phyloP scores from a whole-genome alignment of 257 asterid species.

The Misopates orontium region DNA sequence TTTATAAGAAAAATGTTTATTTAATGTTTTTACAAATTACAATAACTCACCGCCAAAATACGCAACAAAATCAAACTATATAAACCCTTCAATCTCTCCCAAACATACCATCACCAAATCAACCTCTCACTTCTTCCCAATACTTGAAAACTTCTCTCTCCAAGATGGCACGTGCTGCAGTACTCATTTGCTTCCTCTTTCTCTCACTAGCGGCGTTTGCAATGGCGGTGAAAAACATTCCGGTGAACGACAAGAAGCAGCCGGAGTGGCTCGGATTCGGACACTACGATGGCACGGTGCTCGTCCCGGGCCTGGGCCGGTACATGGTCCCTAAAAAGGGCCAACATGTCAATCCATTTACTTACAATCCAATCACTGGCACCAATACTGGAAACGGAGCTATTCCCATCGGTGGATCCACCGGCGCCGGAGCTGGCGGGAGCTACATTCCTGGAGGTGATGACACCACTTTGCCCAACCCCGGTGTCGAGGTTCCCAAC shows the following conservation, averaged over 20 bases:
- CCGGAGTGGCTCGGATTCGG: conserved; percentile 31
- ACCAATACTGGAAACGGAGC: conserved; percentile 44
- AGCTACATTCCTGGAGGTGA: conserved; percentile 65
- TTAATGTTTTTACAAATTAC: too few species aligned
- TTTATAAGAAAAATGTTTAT: too few species aligned
- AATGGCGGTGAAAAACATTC: conserved; percentile 41
- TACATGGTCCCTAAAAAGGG: conserved; percentile 49
- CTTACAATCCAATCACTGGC: conserved; percentile 71
- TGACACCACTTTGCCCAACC: conserved; percentile 58
- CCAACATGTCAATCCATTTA: conserved; percentile 30
- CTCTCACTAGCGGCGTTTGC: conserved; percentile 19
- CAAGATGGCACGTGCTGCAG: conserved; percentile 7
- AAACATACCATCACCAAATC: conserved; percentile 12
- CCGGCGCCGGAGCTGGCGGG: conserved; percentile 16
- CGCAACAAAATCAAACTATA: conserved; percentile 15
- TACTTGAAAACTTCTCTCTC: not conserved
- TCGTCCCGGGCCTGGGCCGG: conserved; percentile 70
- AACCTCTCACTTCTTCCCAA: not conserved
- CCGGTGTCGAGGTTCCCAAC: conserved; percentile 50
- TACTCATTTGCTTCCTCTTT: conserved; percentile 31
- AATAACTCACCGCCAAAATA: too few species aligned
- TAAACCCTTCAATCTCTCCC: conserved; percentile 24
- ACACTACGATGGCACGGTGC: conserved; percentile 52
- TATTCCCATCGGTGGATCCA: conserved; percentile 34
- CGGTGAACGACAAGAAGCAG: conserved; percentile 14